Evolutionary conservation across 208 protist genomes (phyloP).

Genomic region (Tritrichomonas foetus): DNA sequence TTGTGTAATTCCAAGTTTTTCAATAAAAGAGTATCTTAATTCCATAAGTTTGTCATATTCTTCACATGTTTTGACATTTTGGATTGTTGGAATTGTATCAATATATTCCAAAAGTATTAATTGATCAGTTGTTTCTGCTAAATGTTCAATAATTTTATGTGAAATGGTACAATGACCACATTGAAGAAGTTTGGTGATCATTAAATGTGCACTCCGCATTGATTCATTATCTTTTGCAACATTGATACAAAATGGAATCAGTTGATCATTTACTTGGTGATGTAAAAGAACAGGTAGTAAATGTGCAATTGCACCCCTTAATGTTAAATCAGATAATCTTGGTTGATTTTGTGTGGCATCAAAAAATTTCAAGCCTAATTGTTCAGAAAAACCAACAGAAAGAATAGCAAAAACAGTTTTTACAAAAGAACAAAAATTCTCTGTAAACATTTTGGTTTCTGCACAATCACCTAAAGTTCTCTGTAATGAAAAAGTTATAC

Average conservation of each 20-base stretch:
- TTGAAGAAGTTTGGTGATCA: not conserved
- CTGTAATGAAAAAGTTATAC: slow-evolving; percentile 13
- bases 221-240: not conserved
- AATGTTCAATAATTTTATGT: too few relatives aligned
- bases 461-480: not conserved
- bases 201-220: not conserved
- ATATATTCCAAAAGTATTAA: too few relatives aligned
- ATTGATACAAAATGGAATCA: not conserved
- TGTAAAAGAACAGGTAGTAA: not conserved
- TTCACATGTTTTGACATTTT: too few relatives aligned
- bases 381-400: not conserved
- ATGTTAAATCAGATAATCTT: not conserved
- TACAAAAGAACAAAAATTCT: not conserved
- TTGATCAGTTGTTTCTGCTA: too few relatives aligned
- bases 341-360: not conserved
- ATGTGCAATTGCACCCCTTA: not conserved
- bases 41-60: too few relatives aligned
- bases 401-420: slow-evolving; percentile 9
- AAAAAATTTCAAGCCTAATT: not conserved
- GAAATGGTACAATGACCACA: not conserved
- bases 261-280: too few relatives aligned
- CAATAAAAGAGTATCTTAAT: too few relatives aligned
- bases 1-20: not conserved
- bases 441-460: not conserved
- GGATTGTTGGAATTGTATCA: too few relatives aligned